Evolutionary conservation across 306 rosid species (phyloP).

Genomic region (Coriaria nepalensis): DNA sequence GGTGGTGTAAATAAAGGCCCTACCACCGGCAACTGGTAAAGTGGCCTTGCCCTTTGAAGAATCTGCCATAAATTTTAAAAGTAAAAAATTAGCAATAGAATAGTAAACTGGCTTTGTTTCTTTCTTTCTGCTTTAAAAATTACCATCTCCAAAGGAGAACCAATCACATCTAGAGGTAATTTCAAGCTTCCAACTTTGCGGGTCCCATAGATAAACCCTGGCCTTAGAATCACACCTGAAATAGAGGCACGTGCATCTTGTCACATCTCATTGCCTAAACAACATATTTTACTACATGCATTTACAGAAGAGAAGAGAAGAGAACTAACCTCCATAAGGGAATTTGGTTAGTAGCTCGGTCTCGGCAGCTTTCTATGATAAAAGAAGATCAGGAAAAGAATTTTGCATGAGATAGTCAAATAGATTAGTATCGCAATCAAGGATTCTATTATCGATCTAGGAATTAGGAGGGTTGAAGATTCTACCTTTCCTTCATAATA

Average conservation of each 20-base stretch:
- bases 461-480: not conserved
- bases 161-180: slow-evolving; percentile 70
- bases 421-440: not conserved
- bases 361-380: slow-evolving; percentile 77
- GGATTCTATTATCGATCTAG: not conserved
- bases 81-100: not conserved
- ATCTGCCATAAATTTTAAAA: slow-evolving; percentile 46
- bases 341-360: slow-evolving; percentile 57
- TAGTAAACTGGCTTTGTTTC: slow-evolving; percentile 1
- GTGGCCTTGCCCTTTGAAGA: slow-evolving; percentile 45
- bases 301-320: slow-evolving; percentile 2
- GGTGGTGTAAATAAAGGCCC: slow-evolving; percentile 91
- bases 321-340: slow-evolving; percentile 69
- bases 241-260: slow-evolving; percentile 17
- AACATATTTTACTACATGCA: slow-evolving; percentile 2
- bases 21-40: slow-evolving; percentile 64
- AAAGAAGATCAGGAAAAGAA: slow-evolving; percentile 8
- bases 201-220: slow-evolving; percentile 91
- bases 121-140: slow-evolving; percentile 1
- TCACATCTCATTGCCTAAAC: not conserved
- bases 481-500: slow-evolving; percentile 95
- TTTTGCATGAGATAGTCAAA: not conserved
- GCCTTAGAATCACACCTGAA: slow-evolving; percentile 90
- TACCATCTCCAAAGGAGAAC: slow-evolving; percentile 89
- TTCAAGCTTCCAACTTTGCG: slow-evolving; percentile 73